phyloP scores from a whole-genome alignment of 2,329 filamentous ascomycete species.

The Epichloe bromicola region DNA sequence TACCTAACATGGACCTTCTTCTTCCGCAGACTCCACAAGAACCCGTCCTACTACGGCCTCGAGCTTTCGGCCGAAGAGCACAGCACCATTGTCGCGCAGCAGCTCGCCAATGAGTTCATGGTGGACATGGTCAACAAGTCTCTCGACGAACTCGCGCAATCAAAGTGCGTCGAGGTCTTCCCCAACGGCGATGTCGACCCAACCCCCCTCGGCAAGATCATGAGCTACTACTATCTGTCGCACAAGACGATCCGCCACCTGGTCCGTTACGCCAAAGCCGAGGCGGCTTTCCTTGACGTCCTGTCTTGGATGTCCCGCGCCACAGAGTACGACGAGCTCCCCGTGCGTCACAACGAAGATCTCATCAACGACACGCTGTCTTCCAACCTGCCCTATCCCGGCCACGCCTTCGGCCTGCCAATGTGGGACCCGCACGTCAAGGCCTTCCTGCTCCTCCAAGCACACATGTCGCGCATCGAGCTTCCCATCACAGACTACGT shows the following conservation, averaged over 20 bases:
- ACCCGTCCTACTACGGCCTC: conserved; percentile 93
- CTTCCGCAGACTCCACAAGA: conserved; percentile 94
- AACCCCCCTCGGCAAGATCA: conserved; percentile 90
- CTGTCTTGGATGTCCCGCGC: conserved; percentile 88
- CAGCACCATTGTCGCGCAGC: conserved; percentile 73
- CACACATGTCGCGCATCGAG: conserved; percentile 85
- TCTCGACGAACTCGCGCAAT: conserved; percentile 67
- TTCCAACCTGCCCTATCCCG: conserved; percentile 57
- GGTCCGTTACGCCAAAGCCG: conserved; percentile 58
- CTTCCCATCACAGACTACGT: conserved; percentile 96
- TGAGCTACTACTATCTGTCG: conserved; percentile 98
- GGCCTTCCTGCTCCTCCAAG: conserved; percentile 83
- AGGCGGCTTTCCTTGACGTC: conserved; percentile 67
- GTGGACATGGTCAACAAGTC: conserved; percentile 82
- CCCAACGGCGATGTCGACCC: conserved; percentile 82
- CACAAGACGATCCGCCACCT: conserved; percentile 89
- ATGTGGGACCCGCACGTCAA: conserved; percentile 99
- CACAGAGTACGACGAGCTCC: conserved; percentile 93
- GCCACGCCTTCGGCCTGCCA: conserved; percentile 54
- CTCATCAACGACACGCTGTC: conserved; percentile 89
- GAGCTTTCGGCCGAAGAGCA: conserved; percentile 89
- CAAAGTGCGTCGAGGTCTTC: conserved; percentile 70
- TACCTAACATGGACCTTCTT: conserved; percentile 99
- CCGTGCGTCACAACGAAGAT: conserved; percentile 96
- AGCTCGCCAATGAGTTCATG: conserved; percentile 88